Base-by-base conservation (phyloP, 768 basidiomycete genomes). In the Serendipita indica region DNA sequence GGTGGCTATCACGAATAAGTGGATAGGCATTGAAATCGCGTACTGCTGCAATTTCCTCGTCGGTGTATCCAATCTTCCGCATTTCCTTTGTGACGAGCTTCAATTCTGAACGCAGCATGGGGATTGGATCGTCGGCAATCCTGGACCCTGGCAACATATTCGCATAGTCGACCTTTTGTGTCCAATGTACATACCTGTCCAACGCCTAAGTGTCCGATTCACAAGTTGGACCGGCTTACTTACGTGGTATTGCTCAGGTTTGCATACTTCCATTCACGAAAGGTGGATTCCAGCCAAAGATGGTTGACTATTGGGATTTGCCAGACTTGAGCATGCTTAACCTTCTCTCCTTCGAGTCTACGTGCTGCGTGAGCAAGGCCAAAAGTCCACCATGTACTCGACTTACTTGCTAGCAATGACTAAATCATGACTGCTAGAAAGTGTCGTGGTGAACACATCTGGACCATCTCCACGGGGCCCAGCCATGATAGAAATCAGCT, bases 281-380 rank as follows among this genome's bases (percentile, higher is more conserved):
- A 86, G 67, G 89, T 93, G 62, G 92, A 89, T 66, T 96, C 92
- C 2, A 96, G 74, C 89, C 90, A 96, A 0, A 77, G 76, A 64
- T 97, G 92, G 64, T 91, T 94, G 10, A 93, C 84, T 60, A 92
- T 74, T 0, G 89, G 84, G 61, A 93, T 85, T 0, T 79, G 79
- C 92, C 92, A 94, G 0, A 79, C 72, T 5, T 74, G 72, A 0
- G 90, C 89, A 65, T 86, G 86, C 4, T 71, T 70, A 0, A 85
- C 82, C 70, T 96, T 96, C 1, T 72, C 69, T 35, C 77, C 77
- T 20, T 39, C 52, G 6, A 59, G 30, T 69, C 74, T 22, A 77
- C 76, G n/a, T 1, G 70, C 68, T 32, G 71, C 66, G 54, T 77
- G 78, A 59, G 10, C 39, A 39, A 49, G 30, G 22, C 6, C 18